Evolutionary conservation across 2,329 filamentous ascomycete genomes (phyloP).

Genomic region (Lanzia echinophila): DNA sequence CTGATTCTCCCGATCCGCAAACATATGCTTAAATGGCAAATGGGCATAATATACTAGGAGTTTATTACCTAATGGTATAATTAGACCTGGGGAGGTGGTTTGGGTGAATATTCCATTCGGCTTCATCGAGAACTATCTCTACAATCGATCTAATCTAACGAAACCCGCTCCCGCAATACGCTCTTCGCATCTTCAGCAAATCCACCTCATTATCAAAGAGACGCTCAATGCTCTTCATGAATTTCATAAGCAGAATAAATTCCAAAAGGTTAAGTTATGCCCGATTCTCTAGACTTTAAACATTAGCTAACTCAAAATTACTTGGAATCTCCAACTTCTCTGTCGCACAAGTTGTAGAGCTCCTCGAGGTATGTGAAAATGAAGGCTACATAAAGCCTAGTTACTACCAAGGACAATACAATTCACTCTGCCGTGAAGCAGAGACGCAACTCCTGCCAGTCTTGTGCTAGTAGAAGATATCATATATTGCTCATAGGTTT

Average conservation of each 20-base stretch:
- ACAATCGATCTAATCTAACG: background rate
- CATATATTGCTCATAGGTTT: background rate
- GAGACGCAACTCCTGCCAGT: background rate
- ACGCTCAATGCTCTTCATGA: background rate
- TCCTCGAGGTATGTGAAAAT: background rate
- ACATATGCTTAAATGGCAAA: too few relatives aligned
- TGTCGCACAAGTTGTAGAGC: background rate
- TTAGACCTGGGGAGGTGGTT: background rate
- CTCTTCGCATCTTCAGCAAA: background rate
- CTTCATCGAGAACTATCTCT: background rate
- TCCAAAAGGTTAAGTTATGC: background rate
- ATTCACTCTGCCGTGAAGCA: background rate
- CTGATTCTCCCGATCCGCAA: too few relatives aligned
- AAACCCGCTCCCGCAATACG: background rate
- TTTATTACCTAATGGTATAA: too few relatives aligned
- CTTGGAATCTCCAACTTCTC: slow-evolving; percentile 3
- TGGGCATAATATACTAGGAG: too few relatives aligned
- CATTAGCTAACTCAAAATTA: background rate
- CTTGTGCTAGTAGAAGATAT: background rate
- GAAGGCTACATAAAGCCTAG: background rate
- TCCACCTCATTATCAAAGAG: background rate
- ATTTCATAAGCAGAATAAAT: background rate
- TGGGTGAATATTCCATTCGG: background rate
- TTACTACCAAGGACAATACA: slow-evolving; percentile 2
- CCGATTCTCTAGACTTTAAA: background rate